These are phyloP conservation scores for Fraxinus albicans DNA, from an alignment of 305 asterid genomes.

Conservation along the genomic window DNA sequence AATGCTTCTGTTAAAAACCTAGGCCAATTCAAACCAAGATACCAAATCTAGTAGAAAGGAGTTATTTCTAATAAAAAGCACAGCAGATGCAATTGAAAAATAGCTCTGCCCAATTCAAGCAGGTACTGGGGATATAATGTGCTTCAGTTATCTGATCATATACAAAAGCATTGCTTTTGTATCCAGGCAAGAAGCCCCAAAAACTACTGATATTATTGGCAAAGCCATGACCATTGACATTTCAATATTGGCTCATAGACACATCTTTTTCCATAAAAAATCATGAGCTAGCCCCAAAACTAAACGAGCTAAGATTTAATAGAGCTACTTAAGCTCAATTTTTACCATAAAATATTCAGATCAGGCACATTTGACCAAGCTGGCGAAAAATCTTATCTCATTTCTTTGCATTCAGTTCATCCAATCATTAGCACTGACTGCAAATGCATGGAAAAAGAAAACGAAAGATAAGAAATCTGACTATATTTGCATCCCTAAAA, in stretches of 20 bases:
- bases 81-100: not conserved
- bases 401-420: not conserved
- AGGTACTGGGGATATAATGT: not conserved
- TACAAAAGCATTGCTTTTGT: not conserved
- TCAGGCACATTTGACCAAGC: not conserved
- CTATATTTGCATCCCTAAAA: not conserved
- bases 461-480: not conserved
- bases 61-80: not conserved
- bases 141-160: not conserved
- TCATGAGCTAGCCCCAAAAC: not conserved
- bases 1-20: not conserved
- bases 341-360: not conserved
- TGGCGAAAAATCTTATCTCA: not conserved
- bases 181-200: not conserved
- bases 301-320: not conserved
- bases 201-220: not conserved
- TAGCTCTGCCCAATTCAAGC: not conserved
- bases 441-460: not conserved
- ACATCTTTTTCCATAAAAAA: not conserved
- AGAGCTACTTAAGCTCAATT: not conserved
- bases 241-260: not conserved
- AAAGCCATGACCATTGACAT: not conserved
- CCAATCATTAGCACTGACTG: not conserved
- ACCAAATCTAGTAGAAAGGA: not conserved
- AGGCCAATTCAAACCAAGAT: not conserved